phyloP scores from a whole-genome alignment of 176 grass and related monocot genomes.

The Musa acuminata region DNA sequence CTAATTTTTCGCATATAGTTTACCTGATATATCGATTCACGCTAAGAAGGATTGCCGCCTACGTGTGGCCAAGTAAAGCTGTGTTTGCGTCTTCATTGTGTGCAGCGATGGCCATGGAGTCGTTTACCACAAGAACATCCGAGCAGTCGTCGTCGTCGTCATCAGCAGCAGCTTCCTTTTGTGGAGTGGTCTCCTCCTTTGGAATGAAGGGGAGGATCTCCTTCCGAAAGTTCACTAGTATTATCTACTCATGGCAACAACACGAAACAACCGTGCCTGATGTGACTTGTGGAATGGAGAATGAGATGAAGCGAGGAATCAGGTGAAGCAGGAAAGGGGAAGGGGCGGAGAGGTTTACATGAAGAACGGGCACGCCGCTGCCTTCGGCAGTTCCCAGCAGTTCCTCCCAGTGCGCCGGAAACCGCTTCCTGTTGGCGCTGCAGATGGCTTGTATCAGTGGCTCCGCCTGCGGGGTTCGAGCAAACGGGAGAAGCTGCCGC shows the following conservation, averaged over 20 bases:
- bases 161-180: slow-evolving; percentile 20
- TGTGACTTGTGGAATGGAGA: not conserved
- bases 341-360: slow-evolving; percentile 20
- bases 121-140: slow-evolving; percentile 57
- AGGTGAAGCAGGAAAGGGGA: not conserved
- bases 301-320: not conserved
- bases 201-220: slow-evolving; percentile 62
- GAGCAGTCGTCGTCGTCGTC: slow-evolving; percentile 33
- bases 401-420: slow-evolving; percentile 68
- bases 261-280: not conserved
- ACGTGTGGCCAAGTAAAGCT: slow-evolving; percentile 70
- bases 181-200: not conserved
- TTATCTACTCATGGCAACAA: slow-evolving; percentile 33
- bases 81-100: slow-evolving; percentile 74
- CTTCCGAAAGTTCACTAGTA: slow-evolving; percentile 71
- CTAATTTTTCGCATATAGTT: too few species aligned
- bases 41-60: not conserved
- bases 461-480: slow-evolving; percentile 28
- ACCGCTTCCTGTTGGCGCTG: slow-evolving; percentile 39
- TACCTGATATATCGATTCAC: not conserved
- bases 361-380: slow-evolving; percentile 47
- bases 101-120: slow-evolving; percentile 46
- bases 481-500: slow-evolving; percentile 68
- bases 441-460: slow-evolving; percentile 43
- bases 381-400: slow-evolving; percentile 51